Base-by-base conservation (phyloP, 176 grass and related monocot genomes). In the Phoenix roebelenii region DNA sequence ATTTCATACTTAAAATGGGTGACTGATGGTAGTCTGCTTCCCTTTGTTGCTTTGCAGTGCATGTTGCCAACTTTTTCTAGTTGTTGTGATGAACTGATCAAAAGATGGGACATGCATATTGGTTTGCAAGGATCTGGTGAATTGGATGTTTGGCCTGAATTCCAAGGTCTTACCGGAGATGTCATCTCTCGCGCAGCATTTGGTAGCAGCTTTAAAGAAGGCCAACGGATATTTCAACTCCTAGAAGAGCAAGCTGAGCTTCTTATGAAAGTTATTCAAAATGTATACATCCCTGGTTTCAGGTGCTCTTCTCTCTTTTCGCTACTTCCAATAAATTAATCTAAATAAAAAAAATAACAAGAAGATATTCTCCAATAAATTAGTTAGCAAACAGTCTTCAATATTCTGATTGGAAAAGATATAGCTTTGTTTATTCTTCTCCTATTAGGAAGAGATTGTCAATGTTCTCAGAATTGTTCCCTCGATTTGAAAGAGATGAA, bases 141-240 rank as follows among this genome's bases (percentile, higher is more conserved):
- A 57, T 10, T 85, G 14, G 82, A 95, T 75, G 55, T 83, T n/a
- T 79, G 70, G 44, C 72, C 69, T 0, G 76, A 89, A 22, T 54
- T 95, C 14, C 82, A 77, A 52, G 85, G 49, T 5, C 75, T 95
- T 19, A 89, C 82, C 0, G 89, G 83, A 53, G 88, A 84, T 57
- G 88, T 83, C 52, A 91, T 91, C 29, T 91, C 87, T 2, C 63
- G 69, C 24, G 73, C 82, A 1, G 87, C 87, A 23, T 92, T 92
- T 51, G 80, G 88, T 39, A 81, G 88, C 79, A 84, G 58, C 60
- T 87, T 72, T 25, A 50, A 75, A 14, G 76, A 92, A 78, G 88
- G 88, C n/a, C 77, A 65, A 39, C 78, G 55, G 30, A 92, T 92
- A 65, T 92, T 86, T 44, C 62, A 78, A 55, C 59, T 93, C 17